Base-by-base conservation (phyloP, 345 rosid species). In the Toxicodendron radicans region DNA sequence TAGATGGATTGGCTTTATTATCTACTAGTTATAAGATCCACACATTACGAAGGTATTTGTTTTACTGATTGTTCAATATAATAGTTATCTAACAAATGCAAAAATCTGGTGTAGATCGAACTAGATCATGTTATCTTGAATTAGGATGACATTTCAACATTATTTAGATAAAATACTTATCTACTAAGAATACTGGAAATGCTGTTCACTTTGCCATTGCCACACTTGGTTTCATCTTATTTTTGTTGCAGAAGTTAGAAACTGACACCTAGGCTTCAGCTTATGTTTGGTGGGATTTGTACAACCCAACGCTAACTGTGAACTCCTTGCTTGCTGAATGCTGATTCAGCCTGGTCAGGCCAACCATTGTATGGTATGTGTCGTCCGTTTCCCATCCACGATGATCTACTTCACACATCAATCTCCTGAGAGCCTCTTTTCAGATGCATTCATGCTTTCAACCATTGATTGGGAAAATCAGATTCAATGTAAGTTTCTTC, bases 241-340 rank as follows among this genome's bases (percentile, higher is more conserved):
- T n/a, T n/a, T n/a, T n/a, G n/a, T n/a, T n/a, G n/a, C n/a, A n/a
- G n/a, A n/a, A n/a, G n/a, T n/a, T n/a, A n/a, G n/a, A n/a, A n/a
- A n/a, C n/a, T n/a, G n/a, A n/a, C n/a, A n/a, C n/a, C n/a, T n/a
- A 61, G 63, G 80, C 78, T 75, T 77, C 88, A 64, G 46, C 67
- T 57, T 79, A 78, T 70, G 84, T 90, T 0, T 90, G 94, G 94
- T 90, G 94, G 94, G 94, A 90, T 81, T 85, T 86, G 46, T 86
- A 85, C 78, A 90, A 84, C 76, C 92, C 92, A 0, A 88, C 94
- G 3, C 73, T 72, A 60, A 73, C 76, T 10, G 85, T 83, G 49
- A 86, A 88, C 81, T 64, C 82, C 18, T 79, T 83, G 77, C 86
- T 90, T 3, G 89, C 90, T n/a, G n/a, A n/a, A n/a, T n/a, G n/a